Conservation (phyloP, 179 eudicot genomes). For the Carnegiea gigantea region DNA sequence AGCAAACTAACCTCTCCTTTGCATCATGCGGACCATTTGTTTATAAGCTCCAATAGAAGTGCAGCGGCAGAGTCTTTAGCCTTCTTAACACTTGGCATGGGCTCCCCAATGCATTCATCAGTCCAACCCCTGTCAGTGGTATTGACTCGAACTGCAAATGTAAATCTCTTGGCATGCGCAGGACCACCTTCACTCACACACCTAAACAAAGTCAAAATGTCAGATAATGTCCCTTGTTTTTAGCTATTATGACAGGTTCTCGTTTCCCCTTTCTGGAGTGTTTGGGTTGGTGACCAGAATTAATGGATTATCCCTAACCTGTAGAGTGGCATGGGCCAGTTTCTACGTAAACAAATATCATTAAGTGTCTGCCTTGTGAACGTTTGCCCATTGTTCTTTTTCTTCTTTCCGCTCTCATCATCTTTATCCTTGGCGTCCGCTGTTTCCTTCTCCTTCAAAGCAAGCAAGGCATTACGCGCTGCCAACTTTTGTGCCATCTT, state of each 20-base stretch:
- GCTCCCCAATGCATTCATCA: constrained; percentile 94
- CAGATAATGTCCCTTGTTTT: background rate
- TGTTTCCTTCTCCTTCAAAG: constrained; percentile 73
- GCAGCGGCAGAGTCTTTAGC: constrained; percentile 97
- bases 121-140: constrained; percentile 93
- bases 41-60: constrained; percentile 83
- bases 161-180: constrained; percentile 94
- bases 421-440: constrained; percentile 55
- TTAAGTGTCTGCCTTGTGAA: constrained; percentile 96
- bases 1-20: constrained; percentile 4
- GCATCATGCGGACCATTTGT: constrained; percentile 46
- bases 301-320: constrained; percentile 43
- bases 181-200: constrained; percentile 98
- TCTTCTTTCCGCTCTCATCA: constrained; percentile 65
- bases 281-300: background rate
- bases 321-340: constrained; percentile 99
- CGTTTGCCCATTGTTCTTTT: constrained; percentile 58
- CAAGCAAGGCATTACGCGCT: constrained; percentile 85
- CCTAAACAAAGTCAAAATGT: constrained; percentile 33
- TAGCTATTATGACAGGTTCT: background rate
- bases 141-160: constrained; percentile 85
- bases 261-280: background rate
- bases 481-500: constrained; percentile 99
- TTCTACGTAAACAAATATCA: constrained; percentile 91
- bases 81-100: constrained; percentile 99